These are phyloP conservation scores for Xylaria polymorpha DNA, from an alignment of 2,329 filamentous ascomycete genomes.

Conservation along the genomic window DNA sequence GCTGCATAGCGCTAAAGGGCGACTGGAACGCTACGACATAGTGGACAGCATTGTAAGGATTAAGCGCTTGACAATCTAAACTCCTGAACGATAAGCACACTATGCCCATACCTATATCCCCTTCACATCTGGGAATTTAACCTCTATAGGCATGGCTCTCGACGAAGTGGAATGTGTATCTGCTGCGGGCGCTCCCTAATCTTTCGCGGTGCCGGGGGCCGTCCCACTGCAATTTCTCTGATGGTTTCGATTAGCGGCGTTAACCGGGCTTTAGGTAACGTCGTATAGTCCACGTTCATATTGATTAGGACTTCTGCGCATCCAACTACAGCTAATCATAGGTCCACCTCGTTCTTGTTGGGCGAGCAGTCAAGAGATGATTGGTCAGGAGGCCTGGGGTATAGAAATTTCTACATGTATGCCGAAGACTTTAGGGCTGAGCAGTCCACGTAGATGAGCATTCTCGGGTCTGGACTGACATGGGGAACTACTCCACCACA, in stretches of 20 bases:
- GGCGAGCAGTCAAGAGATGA: neutral
- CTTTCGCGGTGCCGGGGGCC: neutral
- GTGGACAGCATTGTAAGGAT: neutral
- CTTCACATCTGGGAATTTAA: neutral
- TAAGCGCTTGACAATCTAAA: neutral
- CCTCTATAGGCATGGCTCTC: neutral
- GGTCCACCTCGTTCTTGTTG: neutral
- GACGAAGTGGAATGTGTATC: neutral
- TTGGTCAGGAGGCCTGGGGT: neutral
- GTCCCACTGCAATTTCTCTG: neutral
- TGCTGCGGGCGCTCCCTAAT: neutral
- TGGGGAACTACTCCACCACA: neutral
- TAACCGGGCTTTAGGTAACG: neutral
- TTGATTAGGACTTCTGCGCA: neutral
- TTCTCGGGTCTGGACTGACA: neutral
- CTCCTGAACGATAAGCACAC: neutral
- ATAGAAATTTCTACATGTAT: neutral
- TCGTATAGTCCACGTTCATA: neutral
- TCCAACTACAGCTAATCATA: neutral
- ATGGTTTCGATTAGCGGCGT: neutral
- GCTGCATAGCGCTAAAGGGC: neutral
- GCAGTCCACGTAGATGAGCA: neutral
- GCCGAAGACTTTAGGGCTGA: neutral
- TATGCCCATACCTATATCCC: neutral
- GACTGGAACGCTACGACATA: neutral